phyloP scores from a whole-genome alignment of 176 grass and related monocot genomes.

The Oryza nivara region DNA sequence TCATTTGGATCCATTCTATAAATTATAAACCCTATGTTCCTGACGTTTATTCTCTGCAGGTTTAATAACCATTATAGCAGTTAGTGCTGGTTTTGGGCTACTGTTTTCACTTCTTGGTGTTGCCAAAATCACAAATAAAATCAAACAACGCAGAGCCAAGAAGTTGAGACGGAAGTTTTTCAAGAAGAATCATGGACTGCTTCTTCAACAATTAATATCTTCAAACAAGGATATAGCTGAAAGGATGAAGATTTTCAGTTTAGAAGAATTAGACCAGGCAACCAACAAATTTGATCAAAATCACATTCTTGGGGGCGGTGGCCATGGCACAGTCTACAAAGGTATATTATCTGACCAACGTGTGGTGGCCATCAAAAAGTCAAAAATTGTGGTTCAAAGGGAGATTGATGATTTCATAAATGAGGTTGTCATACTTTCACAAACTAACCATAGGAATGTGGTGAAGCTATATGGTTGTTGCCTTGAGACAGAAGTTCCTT shows the following conservation, averaged over 20 bases:
- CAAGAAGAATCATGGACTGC: constrained; percentile 54
- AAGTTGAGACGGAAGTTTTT: constrained; percentile 44
- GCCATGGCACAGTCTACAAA: constrained; percentile 16
- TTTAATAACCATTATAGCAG: constrained; percentile 41
- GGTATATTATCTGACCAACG: constrained; percentile 44
- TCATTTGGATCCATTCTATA: too few species aligned
- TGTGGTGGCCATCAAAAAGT: constrained; percentile 60
- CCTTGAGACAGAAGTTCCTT: constrained; percentile 52
- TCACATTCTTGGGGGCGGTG: constrained; percentile 37
- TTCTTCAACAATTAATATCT: constrained; percentile 51
- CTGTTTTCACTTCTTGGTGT: constrained; percentile 33
- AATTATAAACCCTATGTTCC: too few species aligned
- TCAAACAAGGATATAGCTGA: constrained; percentile 51
- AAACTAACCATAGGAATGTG: constrained; percentile 57
- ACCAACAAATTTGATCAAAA: constrained; percentile 60
- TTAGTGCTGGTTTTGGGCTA: constrained; percentile 40
- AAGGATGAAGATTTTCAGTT: constrained; percentile 54
- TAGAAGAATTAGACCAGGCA: constrained; percentile 51
- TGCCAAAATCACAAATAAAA: constrained; percentile 22
- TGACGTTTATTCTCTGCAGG: constrained; percentile 6
- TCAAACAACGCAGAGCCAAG: constrained; percentile 28
- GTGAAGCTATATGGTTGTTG: constrained; percentile 55
- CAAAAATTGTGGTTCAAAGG: constrained; percentile 49
- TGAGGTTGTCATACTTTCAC: constrained; percentile 66
- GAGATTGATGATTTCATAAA: constrained; percentile 66